Percentiles rank a stretch among this genome's conserved stretches.
Conservation (phyloP, 768 basidiomycete species). For the Lenzites betulinus region DNA sequence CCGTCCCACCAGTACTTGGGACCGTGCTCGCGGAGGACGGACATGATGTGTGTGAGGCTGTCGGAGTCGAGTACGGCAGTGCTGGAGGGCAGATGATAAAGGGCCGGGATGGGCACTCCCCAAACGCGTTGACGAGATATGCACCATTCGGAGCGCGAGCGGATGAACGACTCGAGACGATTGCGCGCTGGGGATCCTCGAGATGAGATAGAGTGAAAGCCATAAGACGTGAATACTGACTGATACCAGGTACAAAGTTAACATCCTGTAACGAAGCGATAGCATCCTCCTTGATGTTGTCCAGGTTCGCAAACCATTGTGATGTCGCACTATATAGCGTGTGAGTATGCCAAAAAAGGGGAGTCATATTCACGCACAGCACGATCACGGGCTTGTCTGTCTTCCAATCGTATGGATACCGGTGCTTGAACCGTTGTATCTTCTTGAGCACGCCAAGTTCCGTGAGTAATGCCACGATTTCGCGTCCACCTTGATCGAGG, state of each 20-base stretch:
- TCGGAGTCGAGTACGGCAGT: slow-evolving; percentile 62
- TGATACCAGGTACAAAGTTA: slow-evolving; percentile 71
- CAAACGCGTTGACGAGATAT: slow-evolving; percentile 97
- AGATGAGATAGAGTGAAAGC: not conserved
- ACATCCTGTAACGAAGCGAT: slow-evolving; percentile 69
- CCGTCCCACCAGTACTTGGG: slow-evolving; percentile 93
- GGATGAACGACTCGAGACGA: slow-evolving; percentile 85
- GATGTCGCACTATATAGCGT: slow-evolving; percentile 74
- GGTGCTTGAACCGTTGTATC: slow-evolving; percentile 74
- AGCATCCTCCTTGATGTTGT: slow-evolving; percentile 77
- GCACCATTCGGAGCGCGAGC: slow-evolving; percentile 95
- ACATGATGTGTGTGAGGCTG: slow-evolving; percentile 74
- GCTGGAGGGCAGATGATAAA: slow-evolving; percentile 67
- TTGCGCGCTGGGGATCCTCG: slow-evolving; percentile 62
- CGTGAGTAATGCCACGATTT: slow-evolving; percentile 64
- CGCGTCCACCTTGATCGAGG: slow-evolving; percentile 67
- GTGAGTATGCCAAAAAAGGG: not conserved
- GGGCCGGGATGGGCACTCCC: slow-evolving; percentile 94
- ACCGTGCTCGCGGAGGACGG: slow-evolving; percentile 71
- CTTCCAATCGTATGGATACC: slow-evolving; percentile 97
- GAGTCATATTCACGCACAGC: slow-evolving; percentile 52
- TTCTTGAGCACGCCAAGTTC: slow-evolving; percentile 58
- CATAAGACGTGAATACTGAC: slow-evolving; percentile 44
- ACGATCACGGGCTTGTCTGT: slow-evolving; percentile 91
- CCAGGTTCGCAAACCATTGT: slow-evolving; percentile 97